phyloP scores from a whole-genome alignment of 169 alveolate species.

The Plasmodium ovale region DNA sequence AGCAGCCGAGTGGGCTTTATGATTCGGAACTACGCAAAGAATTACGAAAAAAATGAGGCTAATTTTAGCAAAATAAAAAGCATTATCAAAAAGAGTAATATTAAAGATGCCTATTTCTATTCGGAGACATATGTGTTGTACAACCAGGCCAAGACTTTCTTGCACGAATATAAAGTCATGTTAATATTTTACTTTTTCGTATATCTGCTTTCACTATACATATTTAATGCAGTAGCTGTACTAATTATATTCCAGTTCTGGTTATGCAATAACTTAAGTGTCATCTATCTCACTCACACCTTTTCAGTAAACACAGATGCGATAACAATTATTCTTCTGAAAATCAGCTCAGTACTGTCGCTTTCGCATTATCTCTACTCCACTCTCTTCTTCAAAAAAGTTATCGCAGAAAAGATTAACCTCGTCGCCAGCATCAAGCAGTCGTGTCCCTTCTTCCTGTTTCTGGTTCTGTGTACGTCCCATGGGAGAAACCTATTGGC shows the following conservation, averaged over 20 bases:
- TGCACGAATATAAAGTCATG: conserved; percentile 16
- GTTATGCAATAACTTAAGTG: conserved; percentile 51
- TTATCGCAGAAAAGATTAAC: neutral
- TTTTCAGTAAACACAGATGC: conserved; percentile 52
- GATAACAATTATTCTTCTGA: conserved; percentile 21
- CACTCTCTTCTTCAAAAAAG: conserved; percentile 29
- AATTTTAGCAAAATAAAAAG: conserved; percentile 26
- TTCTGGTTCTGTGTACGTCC: conserved; percentile 29
- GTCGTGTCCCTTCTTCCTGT: conserved; percentile 35
- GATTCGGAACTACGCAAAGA: conserved; percentile 25
- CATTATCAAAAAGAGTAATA: conserved; percentile 34
- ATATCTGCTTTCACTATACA: conserved; percentile 15
- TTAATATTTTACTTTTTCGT: conserved; percentile 18
- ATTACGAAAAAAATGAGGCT: conserved; percentile 9
- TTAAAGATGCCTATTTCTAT: conserved; percentile 39
- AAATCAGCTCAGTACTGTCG: conserved; percentile 28
- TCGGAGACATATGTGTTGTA: conserved; percentile 53
- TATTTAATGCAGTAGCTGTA: conserved; percentile 27
- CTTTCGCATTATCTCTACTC: conserved; percentile 41
- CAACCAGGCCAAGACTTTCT: conserved; percentile 38
- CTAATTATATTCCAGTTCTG: conserved; percentile 38
- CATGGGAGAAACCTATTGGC: neutral
- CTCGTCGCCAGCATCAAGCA: neutral
- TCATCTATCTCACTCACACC: conserved; percentile 9
- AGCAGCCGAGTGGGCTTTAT: conserved; percentile 46